These are phyloP conservation scores for Leishmania braziliensis DNA, from an alignment of 208 protist species.

Conservation along the genomic window DNA sequence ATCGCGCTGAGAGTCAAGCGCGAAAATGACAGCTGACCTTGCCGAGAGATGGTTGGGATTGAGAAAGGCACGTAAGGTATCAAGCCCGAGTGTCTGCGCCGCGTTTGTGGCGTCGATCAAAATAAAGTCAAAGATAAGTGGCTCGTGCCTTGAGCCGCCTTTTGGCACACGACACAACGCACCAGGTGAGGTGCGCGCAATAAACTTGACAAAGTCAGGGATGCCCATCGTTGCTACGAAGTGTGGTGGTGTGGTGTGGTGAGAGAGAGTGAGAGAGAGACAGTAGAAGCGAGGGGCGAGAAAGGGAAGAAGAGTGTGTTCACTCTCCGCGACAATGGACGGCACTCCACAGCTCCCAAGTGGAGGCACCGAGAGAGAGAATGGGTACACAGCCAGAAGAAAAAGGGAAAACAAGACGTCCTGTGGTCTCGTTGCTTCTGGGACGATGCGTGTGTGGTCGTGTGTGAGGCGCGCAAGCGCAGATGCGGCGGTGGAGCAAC, in stretches of 20 bases:
- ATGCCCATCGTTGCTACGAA: slow-evolving; percentile 52
- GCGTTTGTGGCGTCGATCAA: slow-evolving; percentile 88
- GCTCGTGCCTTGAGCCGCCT: slow-evolving; percentile 8
- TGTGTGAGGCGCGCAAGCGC: neutral
- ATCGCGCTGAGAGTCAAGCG: slow-evolving; percentile 75
- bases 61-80: slow-evolving; percentile 54
- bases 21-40: slow-evolving; percentile 67
- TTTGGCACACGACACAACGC: slow-evolving; percentile 68
- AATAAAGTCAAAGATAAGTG: slow-evolving; percentile 78
- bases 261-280: neutral
- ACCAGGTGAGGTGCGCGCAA: slow-evolving; percentile 54
- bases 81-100: slow-evolving; percentile 71
- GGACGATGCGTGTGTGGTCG: neutral
- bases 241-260: neutral
- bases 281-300: neutral
- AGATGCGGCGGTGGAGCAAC: neutral
- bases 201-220: slow-evolving; percentile 88
- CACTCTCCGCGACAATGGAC: neutral
- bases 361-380: neutral
- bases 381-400: neutral
- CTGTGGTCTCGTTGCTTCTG: neutral
- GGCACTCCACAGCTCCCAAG: neutral
- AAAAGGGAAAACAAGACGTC: too few species aligned
- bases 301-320: neutral
- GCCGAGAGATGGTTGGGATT: slow-evolving; percentile 36